These are phyloP conservation scores for Blastomyces gilchristii DNA, from an alignment of 2,329 filamentous ascomycete species.

Conservation along the genomic window DNA sequence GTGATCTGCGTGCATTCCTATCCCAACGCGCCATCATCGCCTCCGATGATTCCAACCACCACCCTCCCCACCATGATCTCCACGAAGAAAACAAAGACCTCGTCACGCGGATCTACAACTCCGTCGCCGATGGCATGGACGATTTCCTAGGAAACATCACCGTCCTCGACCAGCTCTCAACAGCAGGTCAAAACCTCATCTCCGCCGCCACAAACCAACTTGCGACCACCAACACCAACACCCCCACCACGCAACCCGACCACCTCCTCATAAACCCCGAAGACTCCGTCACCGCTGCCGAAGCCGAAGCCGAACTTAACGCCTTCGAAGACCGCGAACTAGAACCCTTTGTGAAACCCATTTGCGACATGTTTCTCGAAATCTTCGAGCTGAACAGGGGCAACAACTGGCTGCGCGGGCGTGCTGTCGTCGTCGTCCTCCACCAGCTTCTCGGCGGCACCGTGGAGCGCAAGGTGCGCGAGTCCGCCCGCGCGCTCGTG, in stretches of 20 bases:
- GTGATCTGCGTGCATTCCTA: constrained; percentile 83
- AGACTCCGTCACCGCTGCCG: constrained; percentile 47
- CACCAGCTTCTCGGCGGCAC: constrained; percentile 93
- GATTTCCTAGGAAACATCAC: constrained; percentile 94
- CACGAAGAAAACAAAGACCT: constrained; percentile 66
- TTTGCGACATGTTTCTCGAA: constrained; percentile 94
- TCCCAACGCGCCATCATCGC: constrained; percentile 69
- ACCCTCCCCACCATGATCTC: constrained; percentile 38
- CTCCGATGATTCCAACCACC: constrained; percentile 42
- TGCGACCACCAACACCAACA: constrained; percentile 21
- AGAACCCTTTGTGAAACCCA: constrained; percentile 95
- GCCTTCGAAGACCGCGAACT: constrained; percentile 84
- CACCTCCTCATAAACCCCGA: constrained; percentile 39
- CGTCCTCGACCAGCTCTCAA: constrained; percentile 84
- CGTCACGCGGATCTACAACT: constrained; percentile 90
- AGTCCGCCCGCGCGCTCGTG: constrained; percentile 62
- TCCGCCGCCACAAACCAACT: constrained; percentile 44
- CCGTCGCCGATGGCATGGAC: constrained; percentile 94
- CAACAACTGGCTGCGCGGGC: constrained; percentile 93
- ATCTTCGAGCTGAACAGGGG: constrained; percentile 88
- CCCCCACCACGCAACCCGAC: constrained; percentile 16
- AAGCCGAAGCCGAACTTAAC: constrained; percentile 87
- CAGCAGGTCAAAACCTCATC: constrained; percentile 77
- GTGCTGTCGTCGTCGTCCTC: constrained; percentile 89
- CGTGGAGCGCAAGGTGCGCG: constrained; percentile 88